Evolutionary conservation across 192 early-diverging fungal genomes (phyloP).

Genomic region (Lunasporangiospora selenospora): DNA sequence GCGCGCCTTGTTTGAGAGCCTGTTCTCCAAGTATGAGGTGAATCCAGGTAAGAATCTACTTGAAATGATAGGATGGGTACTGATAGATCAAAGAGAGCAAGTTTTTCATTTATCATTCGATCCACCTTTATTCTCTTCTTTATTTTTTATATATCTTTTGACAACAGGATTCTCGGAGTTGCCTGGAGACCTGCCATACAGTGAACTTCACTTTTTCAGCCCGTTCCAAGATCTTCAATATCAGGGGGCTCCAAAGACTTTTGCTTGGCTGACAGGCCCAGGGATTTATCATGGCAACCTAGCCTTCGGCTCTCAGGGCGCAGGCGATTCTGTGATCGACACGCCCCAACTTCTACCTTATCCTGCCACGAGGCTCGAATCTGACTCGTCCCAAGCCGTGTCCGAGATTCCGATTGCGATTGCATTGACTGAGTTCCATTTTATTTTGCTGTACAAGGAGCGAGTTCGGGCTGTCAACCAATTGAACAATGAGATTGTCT

Average conservation of each 20-base stretch:
- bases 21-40: conserved; percentile 76
- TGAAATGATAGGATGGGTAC: too few relatives aligned
- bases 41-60: conserved; percentile 60
- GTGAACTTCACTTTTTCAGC: conserved; percentile 74
- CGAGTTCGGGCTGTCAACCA: conserved; percentile 79
- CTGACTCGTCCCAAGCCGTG: conserved; percentile 25
- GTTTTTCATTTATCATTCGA: neutral
- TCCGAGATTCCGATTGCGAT: conserved; percentile 75
- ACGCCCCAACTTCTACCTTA: conserved; percentile 87
- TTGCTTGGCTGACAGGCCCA: conserved; percentile 91
- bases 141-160: neutral
- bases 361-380: conserved; percentile 54
- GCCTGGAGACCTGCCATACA: conserved; percentile 60
- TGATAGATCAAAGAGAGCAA: too few relatives aligned
- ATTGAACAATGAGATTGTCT: conserved; percentile 84
- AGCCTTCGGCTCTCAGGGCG: conserved; percentile 73
- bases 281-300: conserved; percentile 90
- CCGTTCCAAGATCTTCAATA: conserved; percentile 70
- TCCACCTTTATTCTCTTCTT: neutral
- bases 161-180: conserved; percentile 62
- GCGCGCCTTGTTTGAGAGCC: conserved; percentile 72
- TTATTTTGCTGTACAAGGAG: conserved; percentile 82
- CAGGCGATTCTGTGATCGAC: conserved; percentile 82
- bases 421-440: conserved; percentile 90
- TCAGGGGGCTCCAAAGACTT: conserved; percentile 73